These are phyloP conservation scores for Cucumis sativus DNA, from an alignment of 306 rosid species.

Conservation along the genomic window Cucumber_9930_V3 NC_026657.2:11062001-11062500, in stretches of 20 bases:
- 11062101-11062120: background rate
- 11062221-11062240: background rate
- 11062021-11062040: no score
- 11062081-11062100: background rate
- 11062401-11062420: slow-evolving; percentile 18
- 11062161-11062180: background rate
- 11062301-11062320: slow-evolving; percentile 96
- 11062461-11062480: slow-evolving; percentile 3
- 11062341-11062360: slow-evolving; percentile 23
- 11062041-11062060: background rate
- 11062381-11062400: slow-evolving; percentile 46
- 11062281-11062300: slow-evolving; percentile 1
- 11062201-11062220: background rate
- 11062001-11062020: no score
- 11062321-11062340: slow-evolving; percentile 45
- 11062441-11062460: background rate
- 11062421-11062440: background rate
- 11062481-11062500: background rate
- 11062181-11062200: background rate
- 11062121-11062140: background rate
- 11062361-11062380: slow-evolving; percentile 57
- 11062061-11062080: background rate
- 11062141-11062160: background rate
- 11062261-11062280: background rate
- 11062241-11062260: background rate